Evolutionary conservation across 1,284 basidiomycete species (phyloP), one percentile per base, ranked within the genome.

Genomic region (Ceratobasidium sp.): DNA sequence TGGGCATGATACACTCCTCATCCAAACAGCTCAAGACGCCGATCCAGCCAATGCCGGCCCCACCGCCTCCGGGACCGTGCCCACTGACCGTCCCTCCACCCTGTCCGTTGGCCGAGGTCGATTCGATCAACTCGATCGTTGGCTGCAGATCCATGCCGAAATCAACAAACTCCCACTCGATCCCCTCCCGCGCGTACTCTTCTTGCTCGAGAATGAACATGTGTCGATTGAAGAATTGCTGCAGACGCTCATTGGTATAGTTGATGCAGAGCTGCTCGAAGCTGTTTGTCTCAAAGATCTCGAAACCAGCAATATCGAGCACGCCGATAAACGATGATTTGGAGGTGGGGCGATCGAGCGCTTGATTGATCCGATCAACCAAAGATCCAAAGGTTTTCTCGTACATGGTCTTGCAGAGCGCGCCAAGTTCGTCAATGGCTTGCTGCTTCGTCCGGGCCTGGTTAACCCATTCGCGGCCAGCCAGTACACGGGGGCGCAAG

Each of bases 171-270:
- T 97, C 91, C 97, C 97, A 99, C 72, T 96, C 90, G 78, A 99
- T 99, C 49, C 91, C 91, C 78, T 99, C 97, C 29, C 97, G 87
- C 13, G 94, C 87, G 79, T 99, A 99, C 79, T 99, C 97, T 77
- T 99, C 96, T 78, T 99, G 97, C 81, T 99, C 97, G 43, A 99
- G 87, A 13, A 98, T 95, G 79, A 99, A 99, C 97, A 99, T 99
- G 80, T 99, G 97, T 79, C 98, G 95, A 77, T 99, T 99, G 86
- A 98, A 98, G 81, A 96, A 97, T 77, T 96, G 94, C 78, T 96
- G 94, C 7, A 98, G 85, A 77, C 91, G 95, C 83, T 98, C 95
- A 82, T 99, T 99, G 49, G 97, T 99, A 77, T 94, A 98, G 78
- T 99, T 99, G 86, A 99, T 99, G 75, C 97, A 88, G 27, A 99